Evolutionary conservation across 352 stramenopile genomes (phyloP), one percentile per base, ranked within the genome.

Genomic region (Phytophthora lateralis): DNA sequence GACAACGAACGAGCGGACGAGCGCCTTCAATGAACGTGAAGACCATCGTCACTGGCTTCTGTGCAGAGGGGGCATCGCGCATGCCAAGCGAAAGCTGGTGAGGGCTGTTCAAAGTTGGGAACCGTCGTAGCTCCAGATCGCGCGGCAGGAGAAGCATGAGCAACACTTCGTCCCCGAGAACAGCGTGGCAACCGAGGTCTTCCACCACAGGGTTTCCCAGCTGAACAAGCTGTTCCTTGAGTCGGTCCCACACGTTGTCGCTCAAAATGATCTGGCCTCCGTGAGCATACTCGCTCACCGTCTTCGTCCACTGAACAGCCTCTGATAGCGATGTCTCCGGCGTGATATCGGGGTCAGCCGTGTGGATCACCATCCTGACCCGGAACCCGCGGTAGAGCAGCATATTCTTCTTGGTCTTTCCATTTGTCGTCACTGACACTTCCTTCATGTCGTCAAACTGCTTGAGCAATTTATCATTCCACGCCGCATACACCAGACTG

Each of bases 11-110:
- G 10, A 96, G 76, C 8, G 85, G 84, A 1, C 85, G 80, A 39
- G 85, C 85, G 15, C 85, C 85, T 81, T 96, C 88, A 29, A 96
- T 95, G 54, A 95, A 96, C 14, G 88, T 96, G 44, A 96, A 96
- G 20, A 96, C 88, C 85, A 96, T 95, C 6, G 85, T 95, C 18
- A 96, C 78, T 11, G 82, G 80, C 12, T 88, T 87, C 12, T 88
- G 78, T 2, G 87, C 87, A 0, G 85, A 90, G 11, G 88, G 85
- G 7, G 85, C 85, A 47, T 96, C 87, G 12, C 87, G 83, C 87
- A 96, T 96, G 0, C 82, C 87, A 0, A 89, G 72, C 3, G 83
- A 83, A 0, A 96, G 58, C 42, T 92, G 87, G 17, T 86, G 68
- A 0, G 80, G 75, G 14, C 85, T 93, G 44, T 90, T 91, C 32